Base-by-base conservation (phyloP, 2,329 filamentous ascomycete genomes). In the Talaromyces pinophilus region DNA sequence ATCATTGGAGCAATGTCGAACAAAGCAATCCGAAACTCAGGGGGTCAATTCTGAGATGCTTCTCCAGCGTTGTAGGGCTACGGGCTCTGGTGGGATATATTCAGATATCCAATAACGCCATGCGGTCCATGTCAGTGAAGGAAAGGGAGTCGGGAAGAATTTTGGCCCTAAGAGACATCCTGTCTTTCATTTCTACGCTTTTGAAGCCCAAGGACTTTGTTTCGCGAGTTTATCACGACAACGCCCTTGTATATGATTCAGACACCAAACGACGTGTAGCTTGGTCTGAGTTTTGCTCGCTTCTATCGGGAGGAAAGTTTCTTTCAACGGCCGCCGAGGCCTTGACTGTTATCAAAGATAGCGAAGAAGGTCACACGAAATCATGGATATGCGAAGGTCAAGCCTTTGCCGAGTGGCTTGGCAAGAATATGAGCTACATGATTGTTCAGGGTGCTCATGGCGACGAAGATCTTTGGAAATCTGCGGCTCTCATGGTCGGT, bases 61-160 rank as follows among this genome's bases (percentile, higher is more conserved):
- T 99, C 5, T 84, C 84, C 65, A 97, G 88, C 73, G 82, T 95
- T 17, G 84, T 89, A 2, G 93, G 93, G 0, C 77, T 97, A 38
- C 94, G 92, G 68, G 90, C 91, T n/a, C 75, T 93, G 33, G 76
- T 93, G 10, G 84, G 88, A n/a, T 87, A 90, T 63, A 79, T 96
- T 35, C 88, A 86, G 67, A 82, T 85, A 22, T 80, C 92, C 19
- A 83, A 89, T 59, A 68, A 73, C 63, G 67, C 70, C 11, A 68
- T 69, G 42, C 70, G 70, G 19, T 70, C 70, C 48, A 69, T 71
- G 38, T 67, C 72, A 50, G 70, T 74, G 35, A 67, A 74, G 63
- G 71, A 72, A 17, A 72, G 78, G 60, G 77, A 76, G 64, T 78
- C 79, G 57, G 73, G 71, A 64, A 70, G 71, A 68, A 67, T 76